A percentile compares a stretch with the other conserved stretches of the same genome.
Conservation (phyloP, 345 rosid genomes). For the Populus simonii region DNA sequence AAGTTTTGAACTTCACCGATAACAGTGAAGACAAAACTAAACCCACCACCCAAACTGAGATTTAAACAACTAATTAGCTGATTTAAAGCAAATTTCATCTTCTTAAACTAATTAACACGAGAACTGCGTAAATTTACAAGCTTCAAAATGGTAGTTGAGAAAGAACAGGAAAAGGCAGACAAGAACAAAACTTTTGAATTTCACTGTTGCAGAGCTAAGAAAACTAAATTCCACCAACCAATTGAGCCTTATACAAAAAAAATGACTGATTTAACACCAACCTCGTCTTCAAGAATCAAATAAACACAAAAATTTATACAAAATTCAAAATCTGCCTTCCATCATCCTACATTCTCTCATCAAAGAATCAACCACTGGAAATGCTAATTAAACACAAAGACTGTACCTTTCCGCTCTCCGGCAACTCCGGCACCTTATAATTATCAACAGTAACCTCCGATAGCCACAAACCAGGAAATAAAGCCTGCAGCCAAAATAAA, state of each 20-base stretch:
- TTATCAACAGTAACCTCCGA: slow-evolving; percentile 54
- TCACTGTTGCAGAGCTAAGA: neutral
- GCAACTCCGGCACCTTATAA: slow-evolving; percentile 60
- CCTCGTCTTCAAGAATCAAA: neutral
- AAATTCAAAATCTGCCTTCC: neutral
- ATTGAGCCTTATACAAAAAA: neutral
- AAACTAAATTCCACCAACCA: neutral
- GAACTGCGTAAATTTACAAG: neutral
- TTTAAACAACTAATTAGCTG: neutral
- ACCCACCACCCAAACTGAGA: neutral
- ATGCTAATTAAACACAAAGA: neutral
- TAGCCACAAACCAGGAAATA: slow-evolving; percentile 70
- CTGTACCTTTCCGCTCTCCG: slow-evolving; percentile 56
- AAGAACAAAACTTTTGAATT: neutral
- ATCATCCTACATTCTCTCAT: slow-evolving; percentile 1
- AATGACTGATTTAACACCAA: neutral
- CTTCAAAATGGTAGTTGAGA: neutral
- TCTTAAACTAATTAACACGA: neutral
- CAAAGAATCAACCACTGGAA: slow-evolving; percentile 4
- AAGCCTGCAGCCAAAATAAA: slow-evolving; percentile 37
- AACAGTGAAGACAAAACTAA: neutral
- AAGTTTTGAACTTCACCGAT: neutral
- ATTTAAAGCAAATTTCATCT: too few species aligned
- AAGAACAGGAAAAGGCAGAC: neutral
- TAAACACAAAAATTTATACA: neutral